Conservation (phyloP, 2,329 filamentous ascomycete species). For the Arthroderma sp. region DNA sequence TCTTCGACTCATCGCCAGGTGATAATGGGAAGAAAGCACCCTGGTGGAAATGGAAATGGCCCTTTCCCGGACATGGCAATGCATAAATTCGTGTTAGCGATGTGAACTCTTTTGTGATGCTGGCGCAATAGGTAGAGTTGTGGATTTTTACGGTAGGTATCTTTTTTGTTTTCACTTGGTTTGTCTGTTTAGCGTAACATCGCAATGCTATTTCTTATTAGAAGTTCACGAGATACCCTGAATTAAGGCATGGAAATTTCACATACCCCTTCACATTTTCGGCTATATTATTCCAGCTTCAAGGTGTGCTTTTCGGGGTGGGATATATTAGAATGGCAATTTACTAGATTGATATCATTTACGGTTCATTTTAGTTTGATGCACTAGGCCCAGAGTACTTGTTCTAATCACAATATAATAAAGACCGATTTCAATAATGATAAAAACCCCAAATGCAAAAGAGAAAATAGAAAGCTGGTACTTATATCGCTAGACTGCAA, state of each 20-base stretch:
- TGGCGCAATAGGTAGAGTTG: too few species aligned
- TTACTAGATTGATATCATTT: neutral
- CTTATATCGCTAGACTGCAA: neutral
- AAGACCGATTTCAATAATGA: neutral
- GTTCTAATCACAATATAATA: neutral
- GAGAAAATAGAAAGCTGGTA: neutral
- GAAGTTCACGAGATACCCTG: neutral
- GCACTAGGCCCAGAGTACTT: neutral
- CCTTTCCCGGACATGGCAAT: slow-evolving; percentile 4
- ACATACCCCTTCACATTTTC: neutral
- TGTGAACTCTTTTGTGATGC: neutral
- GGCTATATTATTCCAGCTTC: neutral
- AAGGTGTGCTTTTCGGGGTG: neutral
- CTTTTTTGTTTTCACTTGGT: too few species aligned
- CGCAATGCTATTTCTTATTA: neutral
- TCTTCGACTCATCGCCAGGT: slow-evolving; percentile 4
- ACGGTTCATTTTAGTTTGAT: neutral
- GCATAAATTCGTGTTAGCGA: neutral
- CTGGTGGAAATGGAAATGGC: slow-evolving; percentile 11
- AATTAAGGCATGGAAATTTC: neutral
- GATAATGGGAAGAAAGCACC: slow-evolving; percentile 5
- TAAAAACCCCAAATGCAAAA: neutral
- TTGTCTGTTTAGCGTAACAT: neutral
- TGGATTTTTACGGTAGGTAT: too few species aligned
- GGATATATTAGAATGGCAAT: neutral